Base-by-base conservation (phyloP, 768 basidiomycete genomes). In the Agrocybe praecox region DNA sequence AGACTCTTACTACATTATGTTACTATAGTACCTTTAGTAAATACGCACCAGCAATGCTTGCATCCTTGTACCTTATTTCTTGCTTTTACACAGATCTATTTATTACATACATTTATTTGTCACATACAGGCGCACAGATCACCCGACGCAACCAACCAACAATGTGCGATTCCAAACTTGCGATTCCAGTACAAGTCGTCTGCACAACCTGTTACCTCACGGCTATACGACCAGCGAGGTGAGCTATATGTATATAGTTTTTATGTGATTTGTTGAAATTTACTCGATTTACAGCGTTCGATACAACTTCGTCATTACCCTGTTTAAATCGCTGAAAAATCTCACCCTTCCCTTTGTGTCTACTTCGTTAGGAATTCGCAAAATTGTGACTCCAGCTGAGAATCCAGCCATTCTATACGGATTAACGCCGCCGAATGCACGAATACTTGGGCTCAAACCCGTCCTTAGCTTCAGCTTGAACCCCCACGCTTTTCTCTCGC, bases 161-260 rank as follows among this genome's bases (percentile, higher is more conserved):
- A 33, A 97, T 97, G 96, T 86, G 96, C 62, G 95, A 97, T 71
- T 87, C 96, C 78, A 97, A 97, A 76, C 96, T 94, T 76, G 89
- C 88, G 18, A 96, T 96, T 78, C 93, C 95, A 15, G 86, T 87
- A 45, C 94, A 96, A 80, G 96, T 89, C 66, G 92, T 98, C 46
- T 94, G 92, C 64, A 97, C 98, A 57, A n/a, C n/a, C n/a, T n/a
- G n/a, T n/a, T n/a, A 92, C 94, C 6, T 90, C 94, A 2, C 90
- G 95, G 75, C 82, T 98, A 6, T 98, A 98, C 66, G 96, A 98
- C 75, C 79, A 96, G 65, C 76, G 96, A 81, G 96, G 96, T 95
- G 58, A 56, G 87, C 76, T 40, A 23, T 5, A 8, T 8, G 12
- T 7, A 9, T 40, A 46, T 7, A 4, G 14, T 52, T n/a, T 43